Base-by-base conservation (phyloP, 768 basidiomycete species). In the Leccinum boreale region DNA sequence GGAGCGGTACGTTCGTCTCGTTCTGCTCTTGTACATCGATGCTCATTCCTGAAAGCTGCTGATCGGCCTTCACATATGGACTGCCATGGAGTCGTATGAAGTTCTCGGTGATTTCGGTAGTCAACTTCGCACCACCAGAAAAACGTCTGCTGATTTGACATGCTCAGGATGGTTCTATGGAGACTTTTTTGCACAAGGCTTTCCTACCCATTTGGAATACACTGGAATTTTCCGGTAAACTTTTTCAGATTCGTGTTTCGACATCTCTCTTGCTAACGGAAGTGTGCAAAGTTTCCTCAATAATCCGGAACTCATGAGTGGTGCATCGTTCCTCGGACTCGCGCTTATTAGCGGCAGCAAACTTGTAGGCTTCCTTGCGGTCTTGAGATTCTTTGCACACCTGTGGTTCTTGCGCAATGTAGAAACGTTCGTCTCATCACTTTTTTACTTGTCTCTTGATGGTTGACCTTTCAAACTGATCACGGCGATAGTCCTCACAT, bases 321-420 rank as follows among this genome's bases (percentile, higher is more conserved):
- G 94, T 3, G 94, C 94, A 3, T 89, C 94, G 0, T 96, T 96
- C 82, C 91, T 98, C 62, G 97, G 97, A 15, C 76, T 98, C 12
- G 89, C 90, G 4, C 78, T 98, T 54, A 90, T 99, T 69, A 94
- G 92, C 62, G 91, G 89, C 14, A 94, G 89, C 72, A 95, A 94
- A 69, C 83, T 94, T n/a, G 93, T 97, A 2, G 85, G 94, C 47
- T 72, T 83, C 5, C 81, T 97, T 6, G 94, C 95, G 10, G 80
- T 97, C 48, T 74, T 95, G 57, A 86, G 91, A 39, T 89, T 94
- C 62, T 75, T 98, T 12, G 86, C 88, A 11, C 93, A 96, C 67
- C 93, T 91, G 90, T 97, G 95, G 94, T 99, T 98, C 84, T 79
- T 99, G 50, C 85, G 83, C 63, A 82, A 75, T 53, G 94, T 98